These are phyloP conservation scores for Isatis tinctoria DNA, from an alignment of 345 rosid genomes.

Conservation along the genomic window DNA sequence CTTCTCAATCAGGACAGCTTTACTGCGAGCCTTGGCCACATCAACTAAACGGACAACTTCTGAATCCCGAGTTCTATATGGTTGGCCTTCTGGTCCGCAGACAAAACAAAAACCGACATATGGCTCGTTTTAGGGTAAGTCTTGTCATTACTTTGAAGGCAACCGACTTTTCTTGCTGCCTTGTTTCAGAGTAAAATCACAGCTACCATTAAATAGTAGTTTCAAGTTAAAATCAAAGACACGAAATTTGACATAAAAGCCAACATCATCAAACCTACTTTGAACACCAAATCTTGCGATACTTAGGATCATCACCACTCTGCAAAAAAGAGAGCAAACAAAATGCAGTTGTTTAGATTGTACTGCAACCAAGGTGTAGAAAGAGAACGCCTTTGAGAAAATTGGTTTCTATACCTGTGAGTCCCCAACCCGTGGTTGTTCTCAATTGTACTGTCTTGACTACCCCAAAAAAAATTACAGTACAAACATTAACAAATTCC, in stretches of 20 bases:
- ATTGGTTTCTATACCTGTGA: no score
- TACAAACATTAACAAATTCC: neutral
- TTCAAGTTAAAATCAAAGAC: neutral
- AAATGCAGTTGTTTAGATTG: no score
- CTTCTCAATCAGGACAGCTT: no score
- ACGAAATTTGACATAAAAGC: neutral
- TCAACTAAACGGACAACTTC: neutral
- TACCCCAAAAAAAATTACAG: neutral
- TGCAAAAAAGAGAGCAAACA: no score
- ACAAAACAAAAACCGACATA: conserved; percentile 84
- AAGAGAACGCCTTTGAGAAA: no score
- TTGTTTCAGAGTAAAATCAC: conserved; percentile 26
- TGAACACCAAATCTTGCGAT: conserved; percentile 72
- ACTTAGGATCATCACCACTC: no score
- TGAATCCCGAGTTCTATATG: neutral
- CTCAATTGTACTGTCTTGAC: neutral
- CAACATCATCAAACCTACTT: conserved; percentile 36
- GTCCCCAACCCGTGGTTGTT: neutral
- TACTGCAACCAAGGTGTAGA: no score
- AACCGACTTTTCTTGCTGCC: conserved; percentile 73
- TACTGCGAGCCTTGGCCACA: neutral
- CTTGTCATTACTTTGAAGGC: conserved; percentile 53
- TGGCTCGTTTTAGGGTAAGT: conserved; percentile 56
- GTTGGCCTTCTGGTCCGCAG: conserved; percentile 62
- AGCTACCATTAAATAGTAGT: neutral